Evolutionary conservation across 768 basidiomycete species (phyloP), one percentile per base, ranked within the genome.

Genomic region (Agaricus blazei): DNA sequence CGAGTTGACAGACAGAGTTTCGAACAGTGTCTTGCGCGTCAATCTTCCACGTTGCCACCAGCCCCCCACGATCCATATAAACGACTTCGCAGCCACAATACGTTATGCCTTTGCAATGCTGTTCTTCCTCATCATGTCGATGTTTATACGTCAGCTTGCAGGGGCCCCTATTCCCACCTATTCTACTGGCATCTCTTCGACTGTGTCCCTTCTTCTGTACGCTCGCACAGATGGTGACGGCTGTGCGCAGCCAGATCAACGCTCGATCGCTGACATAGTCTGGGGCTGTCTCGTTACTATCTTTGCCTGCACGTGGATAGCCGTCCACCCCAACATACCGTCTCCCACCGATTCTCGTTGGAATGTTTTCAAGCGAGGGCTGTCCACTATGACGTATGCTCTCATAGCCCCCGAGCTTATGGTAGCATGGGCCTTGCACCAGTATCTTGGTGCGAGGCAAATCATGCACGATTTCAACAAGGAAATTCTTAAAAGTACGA

Each of bases 241-340:
- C 3, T 29, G 26, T 28, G 15, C 40, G 27, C 24, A 41, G 7
- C 12, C 24, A 3, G 40, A 42, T 14, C 15, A 23, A 12, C 14
- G 58, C 4, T 46, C 49, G 3, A 59, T 44, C 8, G 23, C 23
- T 29, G 52, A 59, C 12, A 52, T 59, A 11, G 50, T 56, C 27
- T 52, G 50, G 54, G 48, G 49, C 7, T 59, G 58, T 45, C n/a
- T 48, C 5, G 44, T 34, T 24, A 59, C 54, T 3, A 49, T 56
- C 14, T 52, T 56, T 40, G 54, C 54, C 4, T 56, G 54, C 28
- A 59, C 54, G 5, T 56, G 54, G 58, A 38, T 59, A 9, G 50
- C 50, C n/a, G 38, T 52, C 36, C 58, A 59, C 37, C 55, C 54
- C 11, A 56, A 59, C 19, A 51, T 59, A 8, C 50, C 54, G 15